These are phyloP conservation scores for Lyophyllum shimeji DNA, from an alignment of 768 basidiomycete species.

Conservation along the genomic window DNA sequence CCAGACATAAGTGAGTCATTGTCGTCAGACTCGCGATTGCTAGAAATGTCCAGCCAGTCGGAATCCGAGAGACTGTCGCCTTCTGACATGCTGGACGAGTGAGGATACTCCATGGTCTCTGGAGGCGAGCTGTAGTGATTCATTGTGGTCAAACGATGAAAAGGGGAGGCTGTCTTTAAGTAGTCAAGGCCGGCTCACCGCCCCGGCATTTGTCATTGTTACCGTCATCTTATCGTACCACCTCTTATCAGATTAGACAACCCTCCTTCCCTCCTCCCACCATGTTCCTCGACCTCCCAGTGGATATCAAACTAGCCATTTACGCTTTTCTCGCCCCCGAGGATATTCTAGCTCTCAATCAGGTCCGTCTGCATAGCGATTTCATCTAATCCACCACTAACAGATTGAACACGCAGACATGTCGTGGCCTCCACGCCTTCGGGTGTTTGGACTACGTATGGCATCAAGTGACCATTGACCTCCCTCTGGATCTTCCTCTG, in stretches of 20 bases:
- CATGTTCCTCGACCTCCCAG: conserved; percentile 36
- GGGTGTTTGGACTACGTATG: conserved; percentile 53
- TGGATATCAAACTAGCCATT: conserved; percentile 44
- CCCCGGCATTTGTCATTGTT: conserved; percentile 3
- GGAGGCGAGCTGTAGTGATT: conserved; percentile 26
- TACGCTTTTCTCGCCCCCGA: conserved; percentile 29
- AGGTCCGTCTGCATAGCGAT: conserved; percentile 28
- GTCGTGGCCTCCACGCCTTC: conserved; percentile 58
- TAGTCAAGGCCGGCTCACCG: conserved; percentile 21
- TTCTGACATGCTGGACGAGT: conserved; percentile 54
- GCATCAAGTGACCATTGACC: conserved; percentile 47
- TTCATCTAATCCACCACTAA: not conserved
- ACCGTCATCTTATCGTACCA: not conserved
- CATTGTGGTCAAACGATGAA: conserved; percentile 29
- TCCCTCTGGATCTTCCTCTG: conserved; percentile 46
- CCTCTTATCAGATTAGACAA: conserved; percentile 18
- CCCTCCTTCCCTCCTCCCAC: not conserved
- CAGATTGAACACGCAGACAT: conserved; percentile 47
- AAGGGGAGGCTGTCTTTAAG: conserved; percentile 24
- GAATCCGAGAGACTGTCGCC: conserved; percentile 71
- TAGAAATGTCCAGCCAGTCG: conserved; percentile 81
- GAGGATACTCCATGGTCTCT: conserved; percentile 33
- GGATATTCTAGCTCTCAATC: conserved; percentile 48
- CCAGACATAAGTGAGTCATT: conserved; percentile 65
- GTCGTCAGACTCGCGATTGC: conserved; percentile 68